Conservation (phyloP, 2,329 filamentous ascomycete species). For the Talaromyces sp. region DNA sequence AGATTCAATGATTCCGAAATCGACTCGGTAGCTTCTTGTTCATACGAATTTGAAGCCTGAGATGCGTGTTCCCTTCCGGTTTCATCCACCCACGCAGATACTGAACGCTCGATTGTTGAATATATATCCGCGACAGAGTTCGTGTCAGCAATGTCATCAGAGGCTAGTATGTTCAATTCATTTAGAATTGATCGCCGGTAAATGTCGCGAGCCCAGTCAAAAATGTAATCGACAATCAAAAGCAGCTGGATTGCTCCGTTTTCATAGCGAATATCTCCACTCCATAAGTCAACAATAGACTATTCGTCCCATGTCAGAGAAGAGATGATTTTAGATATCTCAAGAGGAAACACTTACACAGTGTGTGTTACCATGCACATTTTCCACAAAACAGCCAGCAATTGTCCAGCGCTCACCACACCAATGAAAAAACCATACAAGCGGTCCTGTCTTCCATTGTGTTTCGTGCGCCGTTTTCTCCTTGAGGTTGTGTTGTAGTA, state of each 20-base stretch:
- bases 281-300: not conserved
- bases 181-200: not conserved
- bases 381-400: not conserved
- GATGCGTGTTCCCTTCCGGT: no score
- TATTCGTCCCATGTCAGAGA: not conserved
- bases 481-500: conserved; percentile 16
- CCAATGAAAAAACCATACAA: conserved; percentile 19
- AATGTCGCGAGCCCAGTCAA: conserved; percentile 1
- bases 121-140: not conserved
- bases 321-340: not conserved
- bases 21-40: no score
- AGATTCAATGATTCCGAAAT: no score
- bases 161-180: not conserved
- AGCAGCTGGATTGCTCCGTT: not conserved
- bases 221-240: conserved; percentile 2
- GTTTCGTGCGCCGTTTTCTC: conserved; percentile 10
- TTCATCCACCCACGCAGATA: no score
- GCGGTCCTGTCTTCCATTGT: conserved; percentile 16
- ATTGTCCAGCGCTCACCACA: conserved; percentile 18
- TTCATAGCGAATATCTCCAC: not conserved
- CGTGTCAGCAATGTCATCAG: conserved; percentile 11
- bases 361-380: not conserved
- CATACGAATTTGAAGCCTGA: no score
- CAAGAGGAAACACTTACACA: not conserved
- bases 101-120: no score